Evolutionary conservation across 768 basidiomycete genomes (phyloP), one percentile per base, ranked within the genome.

Genomic region (Sarcodon sp.): DNA sequence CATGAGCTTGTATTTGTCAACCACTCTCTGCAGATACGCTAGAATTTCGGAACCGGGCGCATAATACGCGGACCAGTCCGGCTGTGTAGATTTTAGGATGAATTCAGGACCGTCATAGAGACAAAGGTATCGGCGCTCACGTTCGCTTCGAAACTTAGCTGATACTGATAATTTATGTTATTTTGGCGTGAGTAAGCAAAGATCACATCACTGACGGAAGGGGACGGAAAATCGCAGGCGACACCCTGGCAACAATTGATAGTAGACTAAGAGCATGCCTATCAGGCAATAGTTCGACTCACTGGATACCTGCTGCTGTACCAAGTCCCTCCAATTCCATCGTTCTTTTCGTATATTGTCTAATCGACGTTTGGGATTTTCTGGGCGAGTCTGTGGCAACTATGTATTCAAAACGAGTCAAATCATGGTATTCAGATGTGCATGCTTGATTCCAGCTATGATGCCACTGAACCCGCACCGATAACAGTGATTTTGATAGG

Each of bases 281-380:
- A 44, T n/a, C 10, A n/a, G 6, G 6, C 18, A 56, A 27, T 27
- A 27, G 4, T 27, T 2, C 21, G 21, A 27, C 69, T 56, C 44
- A 27, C 75, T 75, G 76, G 76, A 56, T 79, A 79, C 48, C 59
- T 67, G 49, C 78, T 80, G 9, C 63, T 60, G 53, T 65, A 73
- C 80, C 80, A 83, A 3, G 77, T 73, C 1, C 80, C 80, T 9
- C 80, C 80, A 21, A 83, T 65, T 1, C 70, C 73, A 13, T 66
- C 61, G 45, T 72, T 69, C 49, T 76, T 74, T 47, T 83, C 80
- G 56, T 79, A 82, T 12, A 81, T 71, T 0, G 68, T 69, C 4
- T 82, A 57, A 15, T 75, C 62, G 11, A 80, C 50, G 51, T 80
- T 79, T 41, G 67, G 66, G 11, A 80, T 4, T 27, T 27, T 27